These are phyloP conservation scores for Mercurialis annua DNA, from an alignment of 345 rosid genomes.

Conservation along the genomic window DNA sequence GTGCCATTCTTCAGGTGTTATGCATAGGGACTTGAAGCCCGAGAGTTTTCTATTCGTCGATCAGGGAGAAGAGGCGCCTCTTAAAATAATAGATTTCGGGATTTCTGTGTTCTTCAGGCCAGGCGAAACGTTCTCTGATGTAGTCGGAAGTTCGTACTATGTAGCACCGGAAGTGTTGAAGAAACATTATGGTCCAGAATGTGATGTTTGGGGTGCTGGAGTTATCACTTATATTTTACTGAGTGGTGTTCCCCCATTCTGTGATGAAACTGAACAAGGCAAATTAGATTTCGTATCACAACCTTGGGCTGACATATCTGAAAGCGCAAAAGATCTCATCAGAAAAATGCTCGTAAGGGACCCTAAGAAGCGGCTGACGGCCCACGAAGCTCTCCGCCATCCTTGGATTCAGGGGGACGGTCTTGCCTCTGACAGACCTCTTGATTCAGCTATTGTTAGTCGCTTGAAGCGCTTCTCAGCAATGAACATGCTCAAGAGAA, in stretches of 20 bases:
- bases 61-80: slow-evolving; percentile 66
- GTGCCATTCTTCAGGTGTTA: slow-evolving; percentile 92
- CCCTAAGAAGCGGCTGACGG: slow-evolving; percentile 73
- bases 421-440: slow-evolving; percentile 86
- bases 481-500: slow-evolving; percentile 92
- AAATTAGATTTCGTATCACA: slow-evolving; percentile 87
- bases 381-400: slow-evolving; percentile 90
- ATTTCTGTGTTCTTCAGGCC: slow-evolving; percentile 91
- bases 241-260: slow-evolving; percentile 94
- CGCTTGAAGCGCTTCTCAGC: slow-evolving; percentile 94
- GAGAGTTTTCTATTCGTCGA: slow-evolving; percentile 82
- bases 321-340: slow-evolving; percentile 78
- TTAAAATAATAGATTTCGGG: slow-evolving; percentile 89
- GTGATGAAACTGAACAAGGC: slow-evolving; percentile 98
- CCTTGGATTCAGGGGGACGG: slow-evolving; percentile 93
- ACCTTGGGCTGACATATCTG: slow-evolving; percentile 91
- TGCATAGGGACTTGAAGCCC: slow-evolving; percentile 97
- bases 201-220: slow-evolving; percentile 99
- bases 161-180: slow-evolving; percentile 94
- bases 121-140: slow-evolving; percentile 81
- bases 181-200: slow-evolving; percentile 81
- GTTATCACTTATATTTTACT: slow-evolving; percentile 84
- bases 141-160: slow-evolving; percentile 95
- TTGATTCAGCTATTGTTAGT: slow-evolving; percentile 82
- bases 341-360: slow-evolving; percentile 82